Evolutionary conservation across 306 rosid species (phyloP), one percentile per base, ranked within the genome.

Genomic region (Canavalia ensiformis): DNA sequence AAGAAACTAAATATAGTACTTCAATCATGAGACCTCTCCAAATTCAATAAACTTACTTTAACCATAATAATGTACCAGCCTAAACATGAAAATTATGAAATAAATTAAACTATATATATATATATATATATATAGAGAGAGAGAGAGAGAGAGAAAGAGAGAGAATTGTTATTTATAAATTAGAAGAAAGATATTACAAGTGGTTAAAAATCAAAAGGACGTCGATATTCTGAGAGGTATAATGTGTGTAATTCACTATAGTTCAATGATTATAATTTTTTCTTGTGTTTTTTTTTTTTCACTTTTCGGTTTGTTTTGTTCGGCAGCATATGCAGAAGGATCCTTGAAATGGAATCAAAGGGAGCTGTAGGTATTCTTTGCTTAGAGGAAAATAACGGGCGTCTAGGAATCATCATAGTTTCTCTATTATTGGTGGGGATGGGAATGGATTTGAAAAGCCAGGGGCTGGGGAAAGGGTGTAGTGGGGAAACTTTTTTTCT

Each of bases 401-500:
- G 81, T 85, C 81, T 81, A 86, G 85, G 83, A 76, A 86, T 86
- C 81, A 88, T 86, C 68, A 83, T 88, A 68, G 82, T 50, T 82
- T 28, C 77, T 89, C 82, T 82, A 85, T 86, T 92, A 89, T 87
- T 87, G 87, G 87, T 77, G 89, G 87, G 85, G 72, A 64, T 80
- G 68, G 78, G 75, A 86, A 68, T 65, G 84, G 81, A 65, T 68
- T 86, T 84, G 83, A 76, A 87, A 85, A 83, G 87, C 59, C 30
- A 65, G 58, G 54, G 70, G 66, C 67, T 41, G 2, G 45, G 83
- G 37, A 77, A 56, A 57, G 70, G 71, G 44, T 47, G 81, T 68
- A 82, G 89, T 83, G 89, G 89, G 49, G 81, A 28, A 66, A 25
- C 83, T 90, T 86, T 78, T 18, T 83, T 79, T 84, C 89, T 81